These are phyloP conservation scores for Penicillium nordicum DNA, from an alignment of 2,329 filamentous ascomycete genomes.

Conservation along the genomic window DNA sequence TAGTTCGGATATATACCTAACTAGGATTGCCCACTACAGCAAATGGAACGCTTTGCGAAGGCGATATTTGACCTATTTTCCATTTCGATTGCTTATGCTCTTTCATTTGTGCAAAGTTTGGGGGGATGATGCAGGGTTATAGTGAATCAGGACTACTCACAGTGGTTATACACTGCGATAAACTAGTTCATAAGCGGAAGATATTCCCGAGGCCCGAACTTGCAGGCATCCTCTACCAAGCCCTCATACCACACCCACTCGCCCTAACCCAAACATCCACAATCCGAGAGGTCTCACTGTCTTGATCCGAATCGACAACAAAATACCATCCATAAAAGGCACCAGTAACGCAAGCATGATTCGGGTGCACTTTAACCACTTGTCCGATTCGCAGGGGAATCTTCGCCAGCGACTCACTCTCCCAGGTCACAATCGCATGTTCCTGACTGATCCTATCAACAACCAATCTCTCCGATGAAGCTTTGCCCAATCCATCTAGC, in stretches of 20 bases:
- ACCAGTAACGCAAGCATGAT: conserved; percentile 75
- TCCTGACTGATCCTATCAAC: conserved; percentile 73
- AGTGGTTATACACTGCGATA: neutral
- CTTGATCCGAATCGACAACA: conserved; percentile 62
- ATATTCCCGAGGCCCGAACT: neutral
- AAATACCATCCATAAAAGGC: conserved; percentile 70
- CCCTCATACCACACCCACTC: conserved; percentile 12
- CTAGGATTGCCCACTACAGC: no score
- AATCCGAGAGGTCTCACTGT: conserved; percentile 56
- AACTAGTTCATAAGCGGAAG: neutral
- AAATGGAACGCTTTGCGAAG: neutral
- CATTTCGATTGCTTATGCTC: neutral
- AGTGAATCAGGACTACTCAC: neutral
- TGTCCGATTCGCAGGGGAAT: conserved; percentile 59
- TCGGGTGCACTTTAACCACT: conserved; percentile 70
- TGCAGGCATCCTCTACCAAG: neutral
- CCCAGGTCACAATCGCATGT: conserved; percentile 69
- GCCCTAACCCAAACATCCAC: conserved; percentile 70
- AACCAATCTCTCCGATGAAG: conserved; percentile 56
- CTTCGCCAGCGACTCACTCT: conserved; percentile 35
- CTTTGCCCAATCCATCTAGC: conserved; percentile 34
- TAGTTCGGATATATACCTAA: neutral
- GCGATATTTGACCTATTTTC: neutral
- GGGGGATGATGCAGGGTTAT: neutral
- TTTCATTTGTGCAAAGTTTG: neutral